Base-by-base conservation (phyloP, 2,329 filamentous ascomycete genomes). In the Aspergillus proliferans region DNA sequence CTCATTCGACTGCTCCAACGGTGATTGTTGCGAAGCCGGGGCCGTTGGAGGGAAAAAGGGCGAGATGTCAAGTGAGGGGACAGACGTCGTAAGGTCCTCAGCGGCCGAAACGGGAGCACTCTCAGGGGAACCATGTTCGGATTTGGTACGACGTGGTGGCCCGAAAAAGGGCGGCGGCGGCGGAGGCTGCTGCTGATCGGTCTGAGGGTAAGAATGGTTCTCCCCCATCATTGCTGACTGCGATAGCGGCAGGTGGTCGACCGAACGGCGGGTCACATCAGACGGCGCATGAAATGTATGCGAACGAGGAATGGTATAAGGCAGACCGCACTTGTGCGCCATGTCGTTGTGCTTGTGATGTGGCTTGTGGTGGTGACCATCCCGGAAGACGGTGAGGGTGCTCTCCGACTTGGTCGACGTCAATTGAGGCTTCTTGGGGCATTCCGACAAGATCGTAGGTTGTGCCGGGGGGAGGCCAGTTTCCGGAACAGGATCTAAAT, bases 341-440 rank as follows among this genome's bases (percentile, higher is more conserved):
- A 79, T 76, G 63, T 83, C 79, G 66, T 84, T 84, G 67, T 82
- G 80, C 56, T 81, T 80, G 61, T 84, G 81, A 45, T 77, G 78
- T 9, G 81, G 81, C 68, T 83, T 83, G 68, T 84, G 81, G 68
- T 84, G 81, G 57, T 84, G 81, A 50, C 81, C 81, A 59, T 84
- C 83, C 19, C 79, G 73, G 61, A 83, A 83, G 50, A 82, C 72
- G 15, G 79, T 83, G 58, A 84, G 67, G 26, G 76, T 78, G 50
- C 75, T 77, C 46, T 85, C 82, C 21, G 80, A 83, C 57, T 79
- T 80, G 49, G 77, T 76, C 43, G 76, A 73, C 39, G 76, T 78
- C 44, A 83, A 71, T 58, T 76, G 75, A 10, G 80, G 80, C 63
- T 82, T 83, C 52, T 68, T 69, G 26, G 71, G 65, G 33, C 68